These are phyloP conservation scores for Volutella citrinella DNA, from an alignment of 2,329 filamentous ascomycete genomes.

Conservation along the genomic window DNA sequence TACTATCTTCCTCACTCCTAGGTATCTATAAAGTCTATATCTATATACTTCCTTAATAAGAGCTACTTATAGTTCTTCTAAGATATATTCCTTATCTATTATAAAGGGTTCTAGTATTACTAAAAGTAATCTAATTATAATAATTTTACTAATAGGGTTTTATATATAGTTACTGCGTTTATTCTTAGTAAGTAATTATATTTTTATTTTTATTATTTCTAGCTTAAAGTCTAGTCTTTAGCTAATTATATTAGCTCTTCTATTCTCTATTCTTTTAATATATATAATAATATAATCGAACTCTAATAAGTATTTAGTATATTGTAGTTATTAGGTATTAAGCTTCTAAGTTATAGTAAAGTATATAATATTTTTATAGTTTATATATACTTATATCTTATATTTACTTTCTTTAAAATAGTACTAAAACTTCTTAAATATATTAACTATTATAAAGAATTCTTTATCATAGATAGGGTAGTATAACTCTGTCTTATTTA, in stretches of 20 bases:
- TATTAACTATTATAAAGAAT: neutral
- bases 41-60: too few relatives aligned
- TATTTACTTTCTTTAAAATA: constrained; percentile 9
- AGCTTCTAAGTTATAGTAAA: neutral
- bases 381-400: constrained; percentile 2
- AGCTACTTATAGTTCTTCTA: too few relatives aligned
- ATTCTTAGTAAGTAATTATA: too few relatives aligned
- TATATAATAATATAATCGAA: neutral
- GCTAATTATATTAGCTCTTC: neutral
- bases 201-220: neutral
- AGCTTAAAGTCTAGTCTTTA: neutral
- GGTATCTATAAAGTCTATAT: too few relatives aligned
- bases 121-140: too few relatives aligned
- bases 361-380: neutral
- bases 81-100: too few relatives aligned
- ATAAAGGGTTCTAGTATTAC: too few relatives aligned
- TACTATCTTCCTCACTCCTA: too few relatives aligned
- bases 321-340: neutral
- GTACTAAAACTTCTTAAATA: neutral
- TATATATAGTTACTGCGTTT: too few relatives aligned
- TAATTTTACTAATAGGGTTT: too few relatives aligned
- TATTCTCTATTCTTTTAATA: neutral
- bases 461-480: constrained; percentile 1
- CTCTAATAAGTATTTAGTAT: neutral
- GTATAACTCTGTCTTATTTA: neutral